phyloP scores from a whole-genome alignment of 2,329 filamentous ascomycete species.

The Colletotrichum caudatum region DNA sequence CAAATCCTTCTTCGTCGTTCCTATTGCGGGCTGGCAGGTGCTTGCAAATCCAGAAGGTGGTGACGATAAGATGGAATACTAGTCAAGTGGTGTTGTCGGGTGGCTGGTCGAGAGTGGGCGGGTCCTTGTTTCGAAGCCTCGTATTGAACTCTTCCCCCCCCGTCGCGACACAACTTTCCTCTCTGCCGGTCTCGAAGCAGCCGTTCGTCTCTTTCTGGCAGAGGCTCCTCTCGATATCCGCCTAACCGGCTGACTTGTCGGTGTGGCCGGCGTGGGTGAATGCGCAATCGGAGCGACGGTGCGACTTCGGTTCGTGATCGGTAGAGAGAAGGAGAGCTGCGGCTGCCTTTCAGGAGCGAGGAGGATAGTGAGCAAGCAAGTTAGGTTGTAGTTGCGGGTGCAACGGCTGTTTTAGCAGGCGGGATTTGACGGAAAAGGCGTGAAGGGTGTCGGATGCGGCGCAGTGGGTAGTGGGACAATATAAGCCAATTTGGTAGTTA shows the following conservation, averaged over 20 bases:
- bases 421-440: conserved; percentile 28
- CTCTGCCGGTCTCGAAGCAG: background rate
- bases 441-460: background rate
- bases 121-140: conserved; percentile 29
- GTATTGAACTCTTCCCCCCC: conserved; percentile 7
- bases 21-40: background rate
- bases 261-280: background rate
- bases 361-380: conserved; percentile 8
- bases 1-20: background rate
- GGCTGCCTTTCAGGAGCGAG: background rate
- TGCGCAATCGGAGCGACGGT: background rate
- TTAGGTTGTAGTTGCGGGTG: conserved; percentile 5
- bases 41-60: background rate
- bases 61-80: background rate
- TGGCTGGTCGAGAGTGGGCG: conserved; percentile 15
- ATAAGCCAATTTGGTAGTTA: conserved; percentile 30
- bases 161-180: conserved; percentile 23
- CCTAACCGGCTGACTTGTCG: background rate
- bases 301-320: background rate
- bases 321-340: background rate
- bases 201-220: background rate
- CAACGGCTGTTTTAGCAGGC: conserved; percentile 19
- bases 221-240: background rate
- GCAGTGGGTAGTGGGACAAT: conserved; percentile 35
- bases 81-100: conserved; percentile 12